Percentiles rank a stretch among this genome's conserved stretches.
phyloP scores from a whole-genome alignment of 2,329 filamentous ascomycete species.

The Plectosphaerella cucumerina region DNA sequence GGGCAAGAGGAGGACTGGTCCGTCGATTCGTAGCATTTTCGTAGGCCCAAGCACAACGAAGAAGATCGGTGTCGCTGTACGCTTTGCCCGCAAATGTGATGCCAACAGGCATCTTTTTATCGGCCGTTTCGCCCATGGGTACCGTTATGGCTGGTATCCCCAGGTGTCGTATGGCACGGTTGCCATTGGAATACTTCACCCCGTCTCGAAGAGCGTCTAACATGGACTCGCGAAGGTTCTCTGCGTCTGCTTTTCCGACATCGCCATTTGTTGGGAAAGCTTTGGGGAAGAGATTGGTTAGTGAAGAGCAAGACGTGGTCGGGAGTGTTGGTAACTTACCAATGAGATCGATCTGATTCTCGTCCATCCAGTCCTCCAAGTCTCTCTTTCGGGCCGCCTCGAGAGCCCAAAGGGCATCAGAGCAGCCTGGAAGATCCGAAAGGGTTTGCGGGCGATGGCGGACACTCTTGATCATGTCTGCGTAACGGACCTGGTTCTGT shows the following conservation, averaged over 20 bases:
- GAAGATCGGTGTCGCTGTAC: conserved; percentile 33
- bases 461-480: conserved; percentile 7
- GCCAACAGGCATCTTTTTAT: conserved; percentile 46
- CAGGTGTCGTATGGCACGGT: conserved; percentile 46
- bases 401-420: conserved; percentile 4
- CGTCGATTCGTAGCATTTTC: conserved; percentile 1
- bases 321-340: neutral
- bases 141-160: conserved; percentile 51
- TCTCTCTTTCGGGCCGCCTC: conserved; percentile 6
- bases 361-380: conserved; percentile 8
- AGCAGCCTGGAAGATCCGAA: conserved; percentile 1
- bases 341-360: conserved; percentile 4
- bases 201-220: conserved; percentile 33
- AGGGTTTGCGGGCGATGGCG: neutral
- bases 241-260: conserved; percentile 4
- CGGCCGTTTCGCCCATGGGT: conserved; percentile 44
- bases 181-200: conserved; percentile 50
- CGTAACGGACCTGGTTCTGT: conserved; percentile 10
- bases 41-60: conserved; percentile 15
- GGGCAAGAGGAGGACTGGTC: conserved; percentile 14
- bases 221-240: conserved; percentile 4
- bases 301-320: too few relatives aligned
- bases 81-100: conserved; percentile 47
- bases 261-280: conserved; percentile 8
- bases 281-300: too few relatives aligned